Conservation (phyloP, 371 early-diverging fungal genomes). For the Polyrhizophydium stewartii region DNA sequence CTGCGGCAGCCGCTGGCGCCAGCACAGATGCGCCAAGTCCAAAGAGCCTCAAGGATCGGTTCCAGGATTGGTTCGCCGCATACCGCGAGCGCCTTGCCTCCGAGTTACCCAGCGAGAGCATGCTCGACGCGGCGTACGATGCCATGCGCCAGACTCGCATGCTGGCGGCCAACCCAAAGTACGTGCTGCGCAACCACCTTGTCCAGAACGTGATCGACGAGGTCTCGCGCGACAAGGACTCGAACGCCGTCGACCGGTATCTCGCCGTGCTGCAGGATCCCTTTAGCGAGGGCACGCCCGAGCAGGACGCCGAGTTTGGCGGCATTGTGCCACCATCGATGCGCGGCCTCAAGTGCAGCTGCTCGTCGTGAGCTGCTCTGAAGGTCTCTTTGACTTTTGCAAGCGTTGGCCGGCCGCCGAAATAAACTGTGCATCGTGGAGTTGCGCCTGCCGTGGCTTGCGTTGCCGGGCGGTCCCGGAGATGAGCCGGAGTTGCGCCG, state of each 20-base stretch:
- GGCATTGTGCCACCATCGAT: conserved; percentile 17
- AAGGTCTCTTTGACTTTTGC: too few species aligned
- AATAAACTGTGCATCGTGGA: neutral
- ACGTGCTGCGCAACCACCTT: conserved; percentile 28
- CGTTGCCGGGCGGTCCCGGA: too few species aligned
- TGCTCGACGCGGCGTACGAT: neutral
- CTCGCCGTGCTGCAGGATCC: conserved; percentile 26
- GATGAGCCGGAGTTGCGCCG: too few species aligned
- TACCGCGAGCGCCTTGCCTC: conserved; percentile 2
- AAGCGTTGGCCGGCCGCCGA: too few species aligned
- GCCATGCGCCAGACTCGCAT: conserved; percentile 13
- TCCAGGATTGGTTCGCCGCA: neutral
- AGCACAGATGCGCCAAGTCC: too few species aligned
- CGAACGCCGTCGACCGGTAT: conserved; percentile 10
- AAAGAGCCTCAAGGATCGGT: neutral
- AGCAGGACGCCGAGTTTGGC: conserved; percentile 15
- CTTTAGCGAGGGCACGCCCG: conserved; percentile 23
- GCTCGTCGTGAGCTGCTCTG: conserved; percentile 18
- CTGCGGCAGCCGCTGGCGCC: too few species aligned
- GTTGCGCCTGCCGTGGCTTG: too few species aligned
- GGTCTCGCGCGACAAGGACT: conserved; percentile 17
- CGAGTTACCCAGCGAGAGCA: neutral
- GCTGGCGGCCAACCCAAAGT: conserved; percentile 26
- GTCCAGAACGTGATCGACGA: conserved; percentile 30
- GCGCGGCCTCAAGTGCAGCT: conserved; percentile 22